Evolutionary conservation across 2,329 filamentous ascomycete species (phyloP).

Genomic region (Penicillium sp.): DNA sequence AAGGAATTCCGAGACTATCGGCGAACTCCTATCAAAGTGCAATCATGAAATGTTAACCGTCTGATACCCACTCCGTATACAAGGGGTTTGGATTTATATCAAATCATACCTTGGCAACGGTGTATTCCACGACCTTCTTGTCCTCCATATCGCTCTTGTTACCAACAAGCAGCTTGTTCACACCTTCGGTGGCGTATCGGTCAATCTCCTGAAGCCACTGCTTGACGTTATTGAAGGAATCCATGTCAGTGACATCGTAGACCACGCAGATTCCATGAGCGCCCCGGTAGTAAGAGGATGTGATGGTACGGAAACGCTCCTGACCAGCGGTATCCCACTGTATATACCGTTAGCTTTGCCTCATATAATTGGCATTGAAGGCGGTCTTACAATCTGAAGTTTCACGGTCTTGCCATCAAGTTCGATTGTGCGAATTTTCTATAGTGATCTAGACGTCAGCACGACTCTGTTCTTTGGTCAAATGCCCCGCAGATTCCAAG

Average conservation of each 20-base stretch:
- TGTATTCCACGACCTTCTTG: conserved; percentile 99
- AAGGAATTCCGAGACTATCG: conserved; percentile 96
- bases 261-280: conserved; percentile 99
- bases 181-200: conserved; percentile 96
- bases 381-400: conserved; percentile 79
- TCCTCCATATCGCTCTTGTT: conserved; percentile 99
- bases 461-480: conserved; percentile 6
- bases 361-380: background rate
- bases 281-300: conserved; percentile 98
- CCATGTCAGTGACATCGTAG: conserved; percentile 99
- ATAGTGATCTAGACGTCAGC: conserved; percentile 22
- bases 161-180: conserved; percentile 98
- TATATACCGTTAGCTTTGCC: conserved; percentile 21
- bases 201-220: conserved; percentile 99
- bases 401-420: conserved; percentile 99
- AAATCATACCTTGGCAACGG: conserved; percentile 87
- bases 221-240: conserved; percentile 99
- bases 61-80: background rate
- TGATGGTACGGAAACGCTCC: conserved; percentile 99
- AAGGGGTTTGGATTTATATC: background rate
- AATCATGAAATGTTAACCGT: conserved; percentile 13
- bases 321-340: conserved; percentile 99
- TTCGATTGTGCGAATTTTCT: conserved; percentile 99
- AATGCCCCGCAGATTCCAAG: conserved; percentile 8
- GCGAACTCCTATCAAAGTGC: conserved; percentile 77